phyloP scores from a whole-genome alignment of 164 flowering plant species.

The Paratinospora sagittata region DNA sequence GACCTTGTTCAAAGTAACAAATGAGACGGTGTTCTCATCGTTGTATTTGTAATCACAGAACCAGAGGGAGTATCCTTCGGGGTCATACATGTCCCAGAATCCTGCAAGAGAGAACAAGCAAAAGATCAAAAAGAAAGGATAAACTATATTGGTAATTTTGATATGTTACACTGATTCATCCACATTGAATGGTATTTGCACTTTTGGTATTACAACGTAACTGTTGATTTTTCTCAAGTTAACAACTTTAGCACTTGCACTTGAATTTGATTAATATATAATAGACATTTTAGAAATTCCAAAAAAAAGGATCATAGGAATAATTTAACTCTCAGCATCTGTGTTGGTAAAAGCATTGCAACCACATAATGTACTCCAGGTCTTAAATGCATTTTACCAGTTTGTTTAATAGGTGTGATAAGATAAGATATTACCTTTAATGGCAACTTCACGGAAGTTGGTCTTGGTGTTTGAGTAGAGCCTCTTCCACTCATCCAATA shows the following conservation, averaged over 20 bases:
- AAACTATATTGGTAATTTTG: not conserved
- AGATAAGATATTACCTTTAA: not conserved
- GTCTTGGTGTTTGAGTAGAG: no score
- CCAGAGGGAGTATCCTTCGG: no score
- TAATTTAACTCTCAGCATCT: not conserved
- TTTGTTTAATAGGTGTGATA: not conserved
- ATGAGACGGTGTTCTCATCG: constrained; percentile 85
- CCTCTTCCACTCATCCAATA: no score
- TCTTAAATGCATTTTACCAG: not conserved
- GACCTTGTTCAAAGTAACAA: constrained; percentile 77
- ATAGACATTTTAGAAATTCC: no score
- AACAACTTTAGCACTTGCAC: no score
- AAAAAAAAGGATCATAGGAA: not conserved
- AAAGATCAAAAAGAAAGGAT: not conserved
- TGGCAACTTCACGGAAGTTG: no score
- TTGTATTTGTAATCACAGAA: constrained; percentile 60
- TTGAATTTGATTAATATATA: no score
- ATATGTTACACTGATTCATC: not conserved
- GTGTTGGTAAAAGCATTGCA: not conserved
- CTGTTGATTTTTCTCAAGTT: no score
- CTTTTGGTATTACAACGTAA: no score
- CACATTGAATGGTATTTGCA: no score
- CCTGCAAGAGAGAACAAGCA: constrained; percentile 36
- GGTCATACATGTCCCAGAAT: constrained; percentile 99
- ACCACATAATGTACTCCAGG: not conserved